Evolutionary conservation across 257 asterid species (phyloP), one percentile per base, ranked within the genome.

Genomic region (Solanum sparsipilum): DNA sequence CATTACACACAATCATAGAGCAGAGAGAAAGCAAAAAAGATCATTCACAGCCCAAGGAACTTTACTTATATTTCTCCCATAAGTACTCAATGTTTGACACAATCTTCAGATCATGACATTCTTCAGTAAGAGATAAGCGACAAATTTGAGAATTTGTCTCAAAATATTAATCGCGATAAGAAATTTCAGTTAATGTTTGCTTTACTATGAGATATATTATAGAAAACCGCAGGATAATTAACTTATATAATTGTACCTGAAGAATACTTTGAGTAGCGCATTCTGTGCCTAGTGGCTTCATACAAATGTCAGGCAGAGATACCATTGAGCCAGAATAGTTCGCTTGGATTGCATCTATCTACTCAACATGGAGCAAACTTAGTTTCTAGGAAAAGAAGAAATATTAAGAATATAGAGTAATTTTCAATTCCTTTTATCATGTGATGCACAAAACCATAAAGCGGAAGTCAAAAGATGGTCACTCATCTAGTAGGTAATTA

Each of bases 211-310:
- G 67, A 44, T 44, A 78, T 44, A 78, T 25, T 15, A 41, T 25
- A 25, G n/a, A 25, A 78, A 78, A 39, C 13, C 13, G 13, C 58
- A 39, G 60, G 48, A 79, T 27, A 44, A 79, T 15, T 27, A 79
- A 44, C 25, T 79, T 44, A 44, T 29, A 65, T 84, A 48, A 84
- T 74, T 86, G 32, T 89, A 96, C 99, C 99, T 97, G 99, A 91
- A 97, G 98, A 90, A 97, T 93, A 87, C 96, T 97, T 93, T 97
- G 99, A 75, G 99, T 96, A 74, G 98, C 99, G 90, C 99, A 97
- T 89, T 94, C 99, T 71, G 90, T 92, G 88, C 99, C 99, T 25
- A 97, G 99, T 72, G 99, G 99, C 94, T 97, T 97, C 98, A 97
- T 86, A 95, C 99, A 97, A 90, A 97, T 96, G 91, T 97, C 99